Base-by-base conservation (phyloP, 306 rosid species). In the Quercus suber region DNA sequence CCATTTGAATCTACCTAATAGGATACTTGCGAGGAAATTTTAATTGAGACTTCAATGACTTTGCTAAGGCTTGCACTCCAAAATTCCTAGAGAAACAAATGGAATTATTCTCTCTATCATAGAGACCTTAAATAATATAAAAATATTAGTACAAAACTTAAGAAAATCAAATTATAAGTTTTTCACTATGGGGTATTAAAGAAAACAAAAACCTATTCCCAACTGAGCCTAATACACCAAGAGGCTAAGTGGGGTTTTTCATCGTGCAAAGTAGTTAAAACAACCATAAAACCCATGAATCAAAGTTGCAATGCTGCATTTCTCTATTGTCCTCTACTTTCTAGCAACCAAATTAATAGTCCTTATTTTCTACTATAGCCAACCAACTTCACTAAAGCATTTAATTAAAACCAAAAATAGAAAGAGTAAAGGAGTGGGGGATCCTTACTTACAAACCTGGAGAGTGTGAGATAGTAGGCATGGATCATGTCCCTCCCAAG, bases 381-480 rank as follows among this genome's bases (percentile, higher is more conserved):
- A 49, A 49, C 53, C 14, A 49, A 49, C 15, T 49, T 49, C 53
- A 12, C 53, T 49, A 49, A 12, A 41, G 45, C 45, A 41, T 7
- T 41, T 41, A 41, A 41, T 41, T 41, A 41, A 41, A 41, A 41
- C 45, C 45, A 41, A 37, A 37, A 37, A 41, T 41, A 41, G 45
- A 41, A 41, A 41, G 45, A 41, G 53, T 49, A 49, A 10, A 17
- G 37, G 68, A 25, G 28, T 17, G n/a, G 57, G 30, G n/a, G 28
- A 25, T 52, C 53, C 89, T 88, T 86, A 88, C 91, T 88, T 86
- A 88, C 91, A 83, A 55, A 77, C 79, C 84, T 76, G 14, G 69
- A 79, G 70, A 79, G 67, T 51, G 77, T 51, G 64, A 51, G 27
- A 81, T 49, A 79, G 28, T 83, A 43, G 76, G 64, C 84, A 81